Percentiles rank a stretch among this genome's conserved stretches.
Evolutionary conservation across 2,329 filamentous ascomycete genomes (phyloP).

Genomic region (Monosporascus sp.): DNA sequence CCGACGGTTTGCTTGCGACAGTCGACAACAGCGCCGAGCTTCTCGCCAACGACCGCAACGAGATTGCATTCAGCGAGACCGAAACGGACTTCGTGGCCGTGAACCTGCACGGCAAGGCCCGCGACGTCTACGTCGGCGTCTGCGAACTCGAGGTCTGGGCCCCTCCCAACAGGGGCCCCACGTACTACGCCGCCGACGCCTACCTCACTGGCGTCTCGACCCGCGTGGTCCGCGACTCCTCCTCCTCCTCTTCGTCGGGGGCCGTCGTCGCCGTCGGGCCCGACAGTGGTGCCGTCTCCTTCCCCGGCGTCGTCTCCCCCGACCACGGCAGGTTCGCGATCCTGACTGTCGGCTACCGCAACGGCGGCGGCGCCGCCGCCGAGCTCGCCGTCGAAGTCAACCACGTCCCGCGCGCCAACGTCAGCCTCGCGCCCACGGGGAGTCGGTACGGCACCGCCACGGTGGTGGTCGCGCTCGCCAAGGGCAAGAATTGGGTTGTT

Average conservation of each 20-base stretch:
- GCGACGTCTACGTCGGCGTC: constrained; percentile 20
- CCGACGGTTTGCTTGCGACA: constrained; percentile 12
- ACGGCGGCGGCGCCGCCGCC: constrained; percentile 10
- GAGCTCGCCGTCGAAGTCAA: constrained; percentile 19
- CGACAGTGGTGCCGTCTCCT: constrained; percentile 22
- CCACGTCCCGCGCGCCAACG: constrained; percentile 9
- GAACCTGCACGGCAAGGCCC: constrained; percentile 20
- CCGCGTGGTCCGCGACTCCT: constrained; percentile 16
- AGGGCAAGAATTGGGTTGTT: constrained; percentile 23
- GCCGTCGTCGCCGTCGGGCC: constrained; percentile 17
- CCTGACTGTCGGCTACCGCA: constrained; percentile 19
- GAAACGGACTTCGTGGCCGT: constrained; percentile 25
- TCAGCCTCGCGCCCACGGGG: constrained; percentile 13
- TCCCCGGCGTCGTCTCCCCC: constrained; percentile 20
- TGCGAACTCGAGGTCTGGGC: constrained; percentile 30
- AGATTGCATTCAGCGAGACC: constrained; percentile 18
- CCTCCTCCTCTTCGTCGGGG: constrained; percentile 4
- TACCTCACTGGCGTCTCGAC: constrained; percentile 20
- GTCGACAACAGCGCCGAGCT: constrained; percentile 12
- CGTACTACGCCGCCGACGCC: constrained; percentile 22
- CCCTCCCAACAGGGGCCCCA: constrained; percentile 13
- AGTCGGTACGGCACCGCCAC: constrained; percentile 10
- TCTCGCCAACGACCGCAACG: constrained; percentile 22
- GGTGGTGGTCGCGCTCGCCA: constrained; percentile 12
- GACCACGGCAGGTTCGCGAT: constrained; percentile 4